A percentile compares a stretch with the other conserved stretches of the same genome.
phyloP scores from a whole-genome alignment of 441 rosid species.

The Gossypium davidsonii region DNA sequence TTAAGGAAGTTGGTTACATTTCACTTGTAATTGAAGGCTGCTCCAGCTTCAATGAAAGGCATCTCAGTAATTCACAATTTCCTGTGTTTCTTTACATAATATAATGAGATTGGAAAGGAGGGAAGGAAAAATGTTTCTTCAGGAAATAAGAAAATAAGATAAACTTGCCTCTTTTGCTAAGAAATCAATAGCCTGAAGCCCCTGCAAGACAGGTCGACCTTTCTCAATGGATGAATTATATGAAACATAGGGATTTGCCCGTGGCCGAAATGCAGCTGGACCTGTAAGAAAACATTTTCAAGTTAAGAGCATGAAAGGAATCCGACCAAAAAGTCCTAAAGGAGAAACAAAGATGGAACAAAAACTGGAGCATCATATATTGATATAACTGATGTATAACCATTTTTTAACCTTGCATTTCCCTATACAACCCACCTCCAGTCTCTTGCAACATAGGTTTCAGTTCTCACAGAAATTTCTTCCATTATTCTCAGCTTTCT shows the following conservation, averaged over 20 bases:
- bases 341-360: not conserved
- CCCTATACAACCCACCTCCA: not conserved
- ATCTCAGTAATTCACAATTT: too few relatives aligned
- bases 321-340: not conserved
- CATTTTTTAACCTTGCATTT: not conserved
- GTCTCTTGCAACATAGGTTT: slow-evolving; percentile 3
- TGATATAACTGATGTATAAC: not conserved
- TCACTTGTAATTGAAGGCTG: too few relatives aligned
- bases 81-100: not conserved
- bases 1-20: too few relatives aligned
- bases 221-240: slow-evolving; percentile 74
- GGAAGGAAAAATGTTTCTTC: not conserved
- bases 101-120: not conserved
- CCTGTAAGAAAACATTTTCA: slow-evolving; percentile 44
- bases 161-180: slow-evolving; percentile 86
- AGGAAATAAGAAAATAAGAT: slow-evolving; percentile 7
- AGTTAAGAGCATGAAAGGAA: slow-evolving; percentile 9
- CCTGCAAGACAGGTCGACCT: slow-evolving; percentile 96
- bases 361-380: not conserved
- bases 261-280: slow-evolving; percentile 97
- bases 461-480: slow-evolving; percentile 4
- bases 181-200: slow-evolving; percentile 91
- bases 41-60: too few relatives aligned
- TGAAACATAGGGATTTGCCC: slow-evolving; percentile 57
- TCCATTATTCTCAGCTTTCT: slow-evolving; percentile 6